These are phyloP conservation scores for Talaromyces funiculosus DNA, from an alignment of 2,329 filamentous ascomycete genomes.

Conservation along the genomic window DNA sequence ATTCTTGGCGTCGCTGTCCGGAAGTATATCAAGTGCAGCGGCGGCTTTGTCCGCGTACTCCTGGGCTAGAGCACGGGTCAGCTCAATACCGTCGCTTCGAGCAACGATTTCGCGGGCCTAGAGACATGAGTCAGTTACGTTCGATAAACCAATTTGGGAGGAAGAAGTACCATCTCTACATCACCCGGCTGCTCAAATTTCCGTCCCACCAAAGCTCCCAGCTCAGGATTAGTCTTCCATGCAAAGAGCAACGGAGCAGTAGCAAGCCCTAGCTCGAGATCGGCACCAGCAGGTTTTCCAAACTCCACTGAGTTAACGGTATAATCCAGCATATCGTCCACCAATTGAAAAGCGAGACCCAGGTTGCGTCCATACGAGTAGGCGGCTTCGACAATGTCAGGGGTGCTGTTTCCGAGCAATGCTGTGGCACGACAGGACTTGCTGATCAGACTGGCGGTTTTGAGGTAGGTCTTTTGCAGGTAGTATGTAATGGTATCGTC, in stretches of 20 bases:
- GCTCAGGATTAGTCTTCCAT: conserved; percentile 80
- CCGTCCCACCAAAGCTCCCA: conserved; percentile 82
- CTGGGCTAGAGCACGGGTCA: conserved; percentile 83
- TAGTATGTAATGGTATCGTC: conserved; percentile 91
- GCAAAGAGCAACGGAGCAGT: conserved; percentile 93
- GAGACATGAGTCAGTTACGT: neutral
- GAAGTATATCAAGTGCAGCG: conserved; percentile 74
- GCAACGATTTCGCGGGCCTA: conserved; percentile 84
- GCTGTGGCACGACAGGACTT: conserved; percentile 92
- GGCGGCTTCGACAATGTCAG: conserved; percentile 78
- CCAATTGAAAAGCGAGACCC: conserved; percentile 90
- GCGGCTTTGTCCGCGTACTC: conserved; percentile 88
- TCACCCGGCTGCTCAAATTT: conserved; percentile 84
- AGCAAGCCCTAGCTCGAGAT: conserved; percentile 85
- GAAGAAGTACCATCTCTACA: conserved; percentile 64
- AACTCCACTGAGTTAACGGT: conserved; percentile 78
- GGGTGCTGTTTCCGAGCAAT: conserved; percentile 70
- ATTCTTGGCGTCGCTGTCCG: conserved; percentile 89
- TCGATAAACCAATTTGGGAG: neutral
- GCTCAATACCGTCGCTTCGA: conserved; percentile 78
- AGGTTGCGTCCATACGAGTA: conserved; percentile 92
- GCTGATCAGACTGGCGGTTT: conserved; percentile 90
- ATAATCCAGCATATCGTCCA: conserved; percentile 97
- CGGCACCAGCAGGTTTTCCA: conserved; percentile 90
- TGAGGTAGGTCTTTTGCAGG: conserved; percentile 95